Evolutionary conservation across 2,329 filamentous ascomycete species (phyloP).

Genomic region (Nigrospora oryzae): DNA sequence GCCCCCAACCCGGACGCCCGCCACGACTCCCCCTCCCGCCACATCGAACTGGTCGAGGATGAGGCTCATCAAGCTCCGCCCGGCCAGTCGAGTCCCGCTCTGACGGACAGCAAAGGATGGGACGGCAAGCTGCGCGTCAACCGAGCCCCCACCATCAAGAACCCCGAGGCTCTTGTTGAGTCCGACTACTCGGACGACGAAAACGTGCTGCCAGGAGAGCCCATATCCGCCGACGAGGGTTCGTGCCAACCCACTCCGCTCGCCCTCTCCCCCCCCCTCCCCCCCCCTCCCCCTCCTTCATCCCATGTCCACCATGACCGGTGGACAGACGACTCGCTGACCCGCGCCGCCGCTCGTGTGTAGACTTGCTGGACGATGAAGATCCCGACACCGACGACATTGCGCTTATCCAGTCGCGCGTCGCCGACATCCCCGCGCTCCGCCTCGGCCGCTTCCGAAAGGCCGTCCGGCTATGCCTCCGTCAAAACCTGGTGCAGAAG

Average conservation of each 20-base stretch:
- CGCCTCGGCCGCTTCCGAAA: slow-evolving; percentile 77
- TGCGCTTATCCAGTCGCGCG: slow-evolving; percentile 79
- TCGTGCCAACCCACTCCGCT: slow-evolving; percentile 10
- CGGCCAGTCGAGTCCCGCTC: slow-evolving; percentile 34
- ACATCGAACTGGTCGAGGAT: slow-evolving; percentile 41
- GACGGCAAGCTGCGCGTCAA: slow-evolving; percentile 75
- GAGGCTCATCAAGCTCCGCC: slow-evolving; percentile 26
- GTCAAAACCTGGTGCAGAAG: slow-evolving; percentile 79
- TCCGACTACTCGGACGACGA: slow-evolving; percentile 75
- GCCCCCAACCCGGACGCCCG: slow-evolving; percentile 7
- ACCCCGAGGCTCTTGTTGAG: slow-evolving; percentile 77
- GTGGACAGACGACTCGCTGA: not conserved
- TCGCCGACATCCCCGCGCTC: slow-evolving; percentile 69
- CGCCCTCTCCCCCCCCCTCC: too few relatives aligned
- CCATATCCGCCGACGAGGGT: slow-evolving; percentile 79
- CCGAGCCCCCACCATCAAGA: slow-evolving; percentile 58
- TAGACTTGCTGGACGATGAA: slow-evolving; percentile 55
- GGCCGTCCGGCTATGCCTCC: slow-evolving; percentile 72
- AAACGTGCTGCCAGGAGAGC: slow-evolving; percentile 60
- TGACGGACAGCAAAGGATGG: slow-evolving; percentile 63
- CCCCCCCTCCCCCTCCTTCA: not conserved
- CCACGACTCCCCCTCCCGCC: slow-evolving; percentile 25
- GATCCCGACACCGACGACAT: slow-evolving; percentile 64
- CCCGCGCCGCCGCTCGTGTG: not conserved
- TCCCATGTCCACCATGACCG: not conserved